Percentiles rank a stretch among this genome's conserved stretches.
Evolutionary conservation across 1,139 yeast genomes (phyloP).

Genomic region (Nakaseomyces kungkrabaensis): DNA sequence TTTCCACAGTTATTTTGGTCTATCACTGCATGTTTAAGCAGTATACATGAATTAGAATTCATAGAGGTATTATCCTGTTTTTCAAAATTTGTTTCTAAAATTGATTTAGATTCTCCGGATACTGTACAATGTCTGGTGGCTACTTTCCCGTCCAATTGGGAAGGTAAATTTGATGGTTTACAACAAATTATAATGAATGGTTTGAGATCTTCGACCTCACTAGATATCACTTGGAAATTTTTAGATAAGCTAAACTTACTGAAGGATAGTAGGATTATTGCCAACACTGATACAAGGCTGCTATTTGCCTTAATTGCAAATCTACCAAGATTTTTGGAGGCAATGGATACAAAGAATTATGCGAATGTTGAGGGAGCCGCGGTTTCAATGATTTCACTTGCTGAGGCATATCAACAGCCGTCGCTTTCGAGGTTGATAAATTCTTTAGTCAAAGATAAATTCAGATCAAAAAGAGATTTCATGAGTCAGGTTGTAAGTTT

Average conservation of each 20-base stretch:
- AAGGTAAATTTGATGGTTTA: conserved; percentile 82
- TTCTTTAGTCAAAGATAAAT: conserved; percentile 67
- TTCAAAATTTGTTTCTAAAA: conserved; percentile 74
- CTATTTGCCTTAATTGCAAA: conserved; percentile 67
- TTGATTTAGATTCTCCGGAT: conserved; percentile 77
- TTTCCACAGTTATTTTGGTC: conserved; percentile 96
- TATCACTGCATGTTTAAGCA: conserved; percentile 81
- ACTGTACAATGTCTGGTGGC: conserved; percentile 75
- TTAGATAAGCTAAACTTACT: conserved; percentile 61
- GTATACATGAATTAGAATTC: conserved; percentile 88
- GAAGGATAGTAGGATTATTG: conserved; percentile 68
- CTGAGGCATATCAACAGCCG: conserved; percentile 46
- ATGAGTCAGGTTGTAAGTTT: conserved; percentile 69
- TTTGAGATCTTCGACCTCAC: conserved; percentile 66
- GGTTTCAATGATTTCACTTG: conserved; percentile 46
- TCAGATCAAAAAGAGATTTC: conserved; percentile 83
- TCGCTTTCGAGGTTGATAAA: conserved; percentile 64
- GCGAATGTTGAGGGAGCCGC: conserved; percentile 53
- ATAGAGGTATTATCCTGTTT: conserved; percentile 76
- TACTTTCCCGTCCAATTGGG: conserved; percentile 94
- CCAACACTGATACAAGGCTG: conserved; percentile 59
- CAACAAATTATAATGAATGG: conserved; percentile 76
- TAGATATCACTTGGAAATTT: conserved; percentile 66
- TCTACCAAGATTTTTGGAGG: conserved; percentile 75
- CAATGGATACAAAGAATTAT: conserved; percentile 51